phyloP scores from a whole-genome alignment of 2,329 filamentous ascomycete genomes.

The Hypomyces rosellus region DNA sequence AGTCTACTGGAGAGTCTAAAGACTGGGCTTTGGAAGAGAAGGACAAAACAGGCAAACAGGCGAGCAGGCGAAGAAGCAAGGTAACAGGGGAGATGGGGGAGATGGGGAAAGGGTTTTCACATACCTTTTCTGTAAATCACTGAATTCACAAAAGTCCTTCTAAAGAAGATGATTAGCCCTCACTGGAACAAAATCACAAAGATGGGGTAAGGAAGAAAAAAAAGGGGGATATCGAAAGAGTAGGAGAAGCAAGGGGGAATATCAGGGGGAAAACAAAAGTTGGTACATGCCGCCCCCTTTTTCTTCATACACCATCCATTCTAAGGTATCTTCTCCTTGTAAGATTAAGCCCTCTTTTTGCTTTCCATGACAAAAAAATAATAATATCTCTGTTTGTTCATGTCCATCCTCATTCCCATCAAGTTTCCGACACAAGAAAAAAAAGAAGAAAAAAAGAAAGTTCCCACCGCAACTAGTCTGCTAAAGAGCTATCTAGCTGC shows the following conservation, averaged over 20 bases:
- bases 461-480: constrained; percentile 1
- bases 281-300: neutral
- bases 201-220: neutral
- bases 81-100: no score
- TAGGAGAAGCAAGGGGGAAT: neutral
- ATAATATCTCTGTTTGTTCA: constrained; percentile 3
- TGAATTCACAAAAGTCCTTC: constrained; percentile 12
- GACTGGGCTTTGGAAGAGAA: no score
- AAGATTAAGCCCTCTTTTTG: neutral
- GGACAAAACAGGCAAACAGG: no score
- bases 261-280: neutral
- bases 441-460: neutral
- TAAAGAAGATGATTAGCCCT: constrained; percentile 17
- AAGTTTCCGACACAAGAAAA: constrained; percentile 1
- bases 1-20: no score
- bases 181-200: constrained; percentile 18
- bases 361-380: neutral
- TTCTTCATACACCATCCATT: neutral
- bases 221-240: neutral
- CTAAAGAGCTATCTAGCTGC: constrained; percentile 4
- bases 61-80: neutral
- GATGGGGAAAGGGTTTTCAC: constrained; percentile 5
- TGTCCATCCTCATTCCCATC: neutral
- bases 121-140: constrained; percentile 19
- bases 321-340: neutral